A percentile compares a stretch with the other conserved stretches of the same genome.
Conservation (phyloP, 2,329 filamentous ascomycete genomes). For the Metarhizium guizhouense region DNA sequence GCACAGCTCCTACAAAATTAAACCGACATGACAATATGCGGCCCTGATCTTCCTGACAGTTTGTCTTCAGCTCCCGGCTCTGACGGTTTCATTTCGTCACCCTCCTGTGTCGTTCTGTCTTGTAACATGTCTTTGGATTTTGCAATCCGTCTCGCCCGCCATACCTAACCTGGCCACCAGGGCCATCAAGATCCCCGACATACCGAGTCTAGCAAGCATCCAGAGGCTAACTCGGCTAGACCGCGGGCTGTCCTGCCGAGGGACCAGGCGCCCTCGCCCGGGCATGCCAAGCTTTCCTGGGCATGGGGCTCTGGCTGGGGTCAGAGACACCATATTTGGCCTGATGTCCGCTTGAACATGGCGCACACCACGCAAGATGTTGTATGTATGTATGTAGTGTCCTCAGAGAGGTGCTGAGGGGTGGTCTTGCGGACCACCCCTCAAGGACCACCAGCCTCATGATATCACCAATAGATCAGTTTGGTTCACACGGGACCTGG, state of each 20-base stretch:
- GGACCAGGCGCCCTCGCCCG: slow-evolving; percentile 4
- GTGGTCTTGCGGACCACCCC: background rate
- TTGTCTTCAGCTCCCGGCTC: background rate
- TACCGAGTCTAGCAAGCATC: background rate
- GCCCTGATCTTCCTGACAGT: no score
- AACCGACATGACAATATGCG: background rate
- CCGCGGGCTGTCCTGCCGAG: slow-evolving; percentile 2
- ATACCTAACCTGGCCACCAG: background rate
- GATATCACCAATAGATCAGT: no score
- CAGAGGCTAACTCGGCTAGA: slow-evolving; percentile 1
- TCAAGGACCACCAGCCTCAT: no score
- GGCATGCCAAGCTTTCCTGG: slow-evolving; percentile 18
- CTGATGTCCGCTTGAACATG: slow-evolving; percentile 7
- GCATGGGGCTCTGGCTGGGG: slow-evolving; percentile 16
- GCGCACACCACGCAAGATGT: slow-evolving; percentile 6
- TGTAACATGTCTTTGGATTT: background rate
- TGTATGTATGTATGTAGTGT: background rate
- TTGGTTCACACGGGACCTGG: no score
- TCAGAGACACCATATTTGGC: slow-evolving; percentile 11
- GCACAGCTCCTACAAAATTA: background rate
- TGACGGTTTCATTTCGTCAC: background rate
- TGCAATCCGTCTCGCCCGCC: background rate
- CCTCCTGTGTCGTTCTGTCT: background rate
- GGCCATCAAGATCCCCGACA: no score
- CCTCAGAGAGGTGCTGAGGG: background rate